A percentile compares a stretch with the other conserved stretches of the same genome.
Evolutionary conservation across 371 early-diverging fungal genomes (phyloP).

Genomic region (Phascolomyces articulosus): DNA sequence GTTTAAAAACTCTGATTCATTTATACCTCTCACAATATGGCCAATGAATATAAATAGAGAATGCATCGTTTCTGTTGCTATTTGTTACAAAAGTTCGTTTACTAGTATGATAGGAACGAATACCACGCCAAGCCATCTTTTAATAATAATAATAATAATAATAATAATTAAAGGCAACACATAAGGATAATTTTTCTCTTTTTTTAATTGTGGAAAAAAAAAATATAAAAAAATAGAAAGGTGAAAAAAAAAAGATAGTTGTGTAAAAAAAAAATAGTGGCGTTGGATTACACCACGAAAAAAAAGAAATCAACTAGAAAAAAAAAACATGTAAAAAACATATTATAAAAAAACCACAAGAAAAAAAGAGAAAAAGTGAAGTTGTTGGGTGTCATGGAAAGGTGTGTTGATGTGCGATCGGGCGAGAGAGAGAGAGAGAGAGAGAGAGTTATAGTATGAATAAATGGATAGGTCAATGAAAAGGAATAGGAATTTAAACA

Average conservation of each 20-base stretch:
- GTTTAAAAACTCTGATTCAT: too few species aligned
- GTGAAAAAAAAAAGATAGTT: not conserved
- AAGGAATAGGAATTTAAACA: too few species aligned
- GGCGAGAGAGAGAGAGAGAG: too few species aligned
- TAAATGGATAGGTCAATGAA: too few species aligned
- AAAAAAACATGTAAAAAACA: not conserved
- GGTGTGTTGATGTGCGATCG: too few species aligned
- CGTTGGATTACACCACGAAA: conserved; percentile 2
- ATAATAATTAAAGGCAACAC: too few species aligned
- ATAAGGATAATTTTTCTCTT: too few species aligned
- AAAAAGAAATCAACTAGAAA: not conserved
- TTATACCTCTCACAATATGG: conserved; percentile 82
- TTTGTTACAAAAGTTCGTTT: not conserved
- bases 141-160: too few species aligned
- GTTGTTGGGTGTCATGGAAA: too few species aligned
- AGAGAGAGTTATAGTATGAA: too few species aligned
- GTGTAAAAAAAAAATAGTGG: conserved; percentile 1
- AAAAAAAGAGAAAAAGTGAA: not conserved
- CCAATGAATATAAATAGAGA: conserved; percentile 85
- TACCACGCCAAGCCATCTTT: not conserved
- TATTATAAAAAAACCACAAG: conserved; percentile 3
- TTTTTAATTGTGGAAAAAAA: conserved; percentile 2
- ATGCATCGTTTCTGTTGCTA: conserved; percentile 6
- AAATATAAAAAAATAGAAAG: not conserved
- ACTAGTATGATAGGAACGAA: not conserved